A percentile compares a stretch with the other conserved stretches of the same genome.
Conservation (phyloP, 75 land plant species). For the Picea glauca region DNA sequence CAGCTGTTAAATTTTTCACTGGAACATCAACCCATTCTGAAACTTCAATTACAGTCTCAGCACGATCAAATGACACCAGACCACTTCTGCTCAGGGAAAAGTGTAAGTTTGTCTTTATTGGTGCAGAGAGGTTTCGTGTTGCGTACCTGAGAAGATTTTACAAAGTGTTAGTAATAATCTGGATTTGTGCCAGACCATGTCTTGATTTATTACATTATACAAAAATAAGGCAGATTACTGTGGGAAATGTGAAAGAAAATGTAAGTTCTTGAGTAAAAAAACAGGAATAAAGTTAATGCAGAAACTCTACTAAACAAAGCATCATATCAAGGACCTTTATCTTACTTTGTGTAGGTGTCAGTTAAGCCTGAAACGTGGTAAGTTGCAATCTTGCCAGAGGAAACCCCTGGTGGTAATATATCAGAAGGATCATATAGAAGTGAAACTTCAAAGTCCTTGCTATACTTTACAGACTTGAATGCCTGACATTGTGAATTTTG, state of each 20-base stretch:
- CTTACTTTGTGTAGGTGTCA: slow-evolving; percentile 76
- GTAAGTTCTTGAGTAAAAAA: neutral
- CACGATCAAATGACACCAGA: slow-evolving; percentile 71
- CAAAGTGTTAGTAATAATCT: neutral
- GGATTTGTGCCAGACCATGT: neutral
- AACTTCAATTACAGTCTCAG: slow-evolving; percentile 88
- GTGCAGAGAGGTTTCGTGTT: slow-evolving; percentile 78
- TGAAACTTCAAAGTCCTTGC: slow-evolving; percentile 79
- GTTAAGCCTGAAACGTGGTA: slow-evolving; percentile 73
- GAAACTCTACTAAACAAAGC: neutral
- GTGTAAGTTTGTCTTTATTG: slow-evolving; percentile 83
- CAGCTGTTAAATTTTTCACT: slow-evolving; percentile 44
- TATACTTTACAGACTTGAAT: slow-evolving; percentile 51
- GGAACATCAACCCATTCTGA: slow-evolving; percentile 92
- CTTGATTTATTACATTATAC: neutral
- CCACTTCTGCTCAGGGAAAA: slow-evolving; percentile 93
- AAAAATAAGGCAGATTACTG: neutral
- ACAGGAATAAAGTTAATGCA: neutral
- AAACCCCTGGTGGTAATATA: slow-evolving; percentile 63
- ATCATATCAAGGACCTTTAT: neutral
- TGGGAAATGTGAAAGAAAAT: neutral
- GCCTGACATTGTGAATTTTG: slow-evolving; percentile 26
- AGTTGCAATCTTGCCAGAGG: slow-evolving; percentile 57
- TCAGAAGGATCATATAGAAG: slow-evolving; percentile 64
- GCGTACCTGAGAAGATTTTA: slow-evolving; percentile 51